phyloP scores from a whole-genome alignment of 768 basidiomycete species.

The Suillus occidentalis region DNA sequence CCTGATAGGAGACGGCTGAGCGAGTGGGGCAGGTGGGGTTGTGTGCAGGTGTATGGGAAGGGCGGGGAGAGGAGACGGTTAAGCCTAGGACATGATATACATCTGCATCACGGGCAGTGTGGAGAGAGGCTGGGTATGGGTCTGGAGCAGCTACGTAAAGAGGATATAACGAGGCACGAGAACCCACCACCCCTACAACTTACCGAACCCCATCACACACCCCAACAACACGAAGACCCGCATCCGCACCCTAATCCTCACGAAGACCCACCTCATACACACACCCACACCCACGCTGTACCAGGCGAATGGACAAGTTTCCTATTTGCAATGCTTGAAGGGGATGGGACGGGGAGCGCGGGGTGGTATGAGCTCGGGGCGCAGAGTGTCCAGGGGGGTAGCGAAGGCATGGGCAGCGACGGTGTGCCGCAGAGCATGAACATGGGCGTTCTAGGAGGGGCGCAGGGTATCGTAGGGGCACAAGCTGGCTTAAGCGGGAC shows the following conservation, averaged over 20 bases:
- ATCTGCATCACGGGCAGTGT: neutral
- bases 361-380: conserved; percentile 33
- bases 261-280: conserved; percentile 1
- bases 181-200: neutral
- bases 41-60: neutral
- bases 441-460: neutral
- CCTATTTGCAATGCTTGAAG: conserved; percentile 34
- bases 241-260: neutral
- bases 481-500: neutral
- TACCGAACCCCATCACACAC: neutral
- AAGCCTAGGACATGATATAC: neutral
- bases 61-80: neutral
- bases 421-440: conserved; percentile 3
- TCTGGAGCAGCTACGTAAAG: neutral
- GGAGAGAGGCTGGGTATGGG: neutral
- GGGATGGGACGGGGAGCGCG: conserved; percentile 23
- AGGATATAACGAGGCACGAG: neutral
- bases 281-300: neutral
- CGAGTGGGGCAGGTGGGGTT: conserved; percentile 29
- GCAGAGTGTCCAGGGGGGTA: neutral
- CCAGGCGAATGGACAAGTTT: conserved; percentile 34
- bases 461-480: neutral
- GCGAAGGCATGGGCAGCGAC: neutral
- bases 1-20: conserved; percentile 29
- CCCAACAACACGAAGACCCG: neutral